These are phyloP conservation scores for Hibiscus trionum DNA, from an alignment of 345 rosid genomes.

Conservation along the genomic window DNA sequence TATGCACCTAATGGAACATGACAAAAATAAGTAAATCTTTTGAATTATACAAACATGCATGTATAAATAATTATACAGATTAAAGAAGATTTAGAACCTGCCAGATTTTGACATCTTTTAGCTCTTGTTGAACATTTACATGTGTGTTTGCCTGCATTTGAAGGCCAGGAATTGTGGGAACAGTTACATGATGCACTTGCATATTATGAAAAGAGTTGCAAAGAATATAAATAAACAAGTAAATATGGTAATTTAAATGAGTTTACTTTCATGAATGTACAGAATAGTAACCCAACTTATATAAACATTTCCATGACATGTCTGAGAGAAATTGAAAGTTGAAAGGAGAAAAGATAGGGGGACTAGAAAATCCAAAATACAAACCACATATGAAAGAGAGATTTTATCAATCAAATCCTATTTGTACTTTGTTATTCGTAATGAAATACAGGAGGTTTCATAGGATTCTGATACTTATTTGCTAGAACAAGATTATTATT, in stretches of 20 bases:
- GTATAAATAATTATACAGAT: not conserved
- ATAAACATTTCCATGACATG: not conserved
- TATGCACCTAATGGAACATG: constrained; percentile 59
- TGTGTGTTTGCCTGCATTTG: constrained; percentile 83
- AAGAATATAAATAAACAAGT: not conserved
- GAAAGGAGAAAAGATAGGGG: not conserved
- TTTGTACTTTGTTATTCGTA: no score
- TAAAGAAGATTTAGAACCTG: constrained; percentile 46
- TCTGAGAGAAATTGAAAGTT: not conserved
- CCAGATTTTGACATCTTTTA: constrained; percentile 98
- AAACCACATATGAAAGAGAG: not conserved
- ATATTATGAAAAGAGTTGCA: not conserved
- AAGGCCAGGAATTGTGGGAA: constrained; percentile 13
- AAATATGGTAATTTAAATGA: not conserved
- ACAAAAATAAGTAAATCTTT: not conserved
- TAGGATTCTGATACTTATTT: no score
- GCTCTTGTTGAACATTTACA: constrained; percentile 71
- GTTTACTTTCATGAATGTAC: not conserved
- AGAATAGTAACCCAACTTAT: not conserved
- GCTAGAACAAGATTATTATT: no score
- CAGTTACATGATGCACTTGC: constrained; percentile 6
- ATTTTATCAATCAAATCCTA: no score
- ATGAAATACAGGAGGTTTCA: no score
- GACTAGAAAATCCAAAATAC: not conserved
- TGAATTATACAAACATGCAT: not conserved